Evolutionary conservation across 305 asterid genomes (phyloP), one percentile per base, ranked within the genome.

Genomic region (Plantago rigida): DNA sequence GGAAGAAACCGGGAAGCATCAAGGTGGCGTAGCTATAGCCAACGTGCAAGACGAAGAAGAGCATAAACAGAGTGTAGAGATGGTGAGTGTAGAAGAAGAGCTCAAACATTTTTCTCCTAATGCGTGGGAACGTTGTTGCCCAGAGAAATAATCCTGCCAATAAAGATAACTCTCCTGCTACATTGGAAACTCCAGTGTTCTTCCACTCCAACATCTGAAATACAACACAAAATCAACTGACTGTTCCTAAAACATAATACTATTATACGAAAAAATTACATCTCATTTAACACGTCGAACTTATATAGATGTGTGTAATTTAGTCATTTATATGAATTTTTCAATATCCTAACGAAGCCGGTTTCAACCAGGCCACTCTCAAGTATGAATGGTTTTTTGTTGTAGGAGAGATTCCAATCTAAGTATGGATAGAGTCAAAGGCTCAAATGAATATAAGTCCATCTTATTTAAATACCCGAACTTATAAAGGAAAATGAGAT

Each of bases 1-100:
- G 97, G 75, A 67, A 80, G 86, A 89, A 83, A 59, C 93, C 87
- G 0, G 97, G 97, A 67, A 89, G 87, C 87, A 83, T 84, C 17
- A 80, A 73, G 77, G 70, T 61, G 51, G 85, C 7, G 26, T 65
- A 84, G 51, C 81, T 29, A 12, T 83, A 71, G 60, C 95, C 93
- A 31, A 87, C 87, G 65, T 89, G 95, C 31, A 87, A 81, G 26
- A 85, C 79, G 26, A 82, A 87, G 84, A 90, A 85, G 68, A 87
- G n/a, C 34, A 85, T 44, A 55, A 87, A 87, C 24, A 82, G 51
- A 4, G 77, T 79, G 85, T 85, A 87, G 49, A 87, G 70, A 57
- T 87, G 81, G 12, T 87, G 96, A 61, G 91, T 71, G 82, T 87
- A 87, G 65, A 80, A 87, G 73, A 86, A 86, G 62, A 87, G 77